These are phyloP conservation scores for Pilasporangium apinafurcum DNA, from an alignment of 352 stramenopile genomes.

Conservation along the genomic window DNA sequence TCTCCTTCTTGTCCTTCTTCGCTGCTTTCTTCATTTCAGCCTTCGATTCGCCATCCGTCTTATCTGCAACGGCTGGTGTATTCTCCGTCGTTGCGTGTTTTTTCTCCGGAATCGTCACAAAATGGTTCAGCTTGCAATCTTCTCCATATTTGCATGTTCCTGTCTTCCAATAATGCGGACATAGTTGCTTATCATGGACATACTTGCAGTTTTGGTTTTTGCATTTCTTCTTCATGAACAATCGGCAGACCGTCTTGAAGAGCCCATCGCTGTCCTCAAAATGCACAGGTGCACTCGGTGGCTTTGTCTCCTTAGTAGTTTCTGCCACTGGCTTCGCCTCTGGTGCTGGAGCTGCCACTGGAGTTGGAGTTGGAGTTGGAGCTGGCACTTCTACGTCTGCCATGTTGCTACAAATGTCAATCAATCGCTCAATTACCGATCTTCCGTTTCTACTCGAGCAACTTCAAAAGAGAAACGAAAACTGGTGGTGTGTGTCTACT, in stretches of 20 bases:
- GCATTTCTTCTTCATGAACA: conserved; percentile 37
- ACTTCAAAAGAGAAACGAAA: too few relatives aligned
- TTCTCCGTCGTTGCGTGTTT: background rate
- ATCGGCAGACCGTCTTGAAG: conserved; percentile 58
- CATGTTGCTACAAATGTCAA: background rate
- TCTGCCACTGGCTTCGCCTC: background rate
- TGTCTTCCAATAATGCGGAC: conserved; percentile 31
- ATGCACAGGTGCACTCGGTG: conserved; percentile 13
- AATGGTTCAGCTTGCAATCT: conserved; percentile 56
- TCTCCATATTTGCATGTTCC: conserved; percentile 46
- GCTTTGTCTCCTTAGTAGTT: background rate
- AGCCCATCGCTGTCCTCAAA: conserved; percentile 43
- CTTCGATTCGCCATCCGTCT: background rate
- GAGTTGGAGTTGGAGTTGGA: background rate
- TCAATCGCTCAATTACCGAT: too few relatives aligned
- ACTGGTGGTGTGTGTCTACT: background rate
- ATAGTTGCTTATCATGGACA: conserved; percentile 55
- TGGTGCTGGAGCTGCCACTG: background rate
- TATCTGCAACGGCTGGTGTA: background rate
- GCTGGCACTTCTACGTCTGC: background rate
- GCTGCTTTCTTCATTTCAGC: background rate
- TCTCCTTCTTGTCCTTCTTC: conserved; percentile 9
- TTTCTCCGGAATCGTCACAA: conserved; percentile 18
- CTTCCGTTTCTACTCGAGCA: too few relatives aligned
- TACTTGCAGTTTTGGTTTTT: conserved; percentile 21